Base-by-base conservation (phyloP, 441 rosid species). In the Populus hybrid region DNA sequence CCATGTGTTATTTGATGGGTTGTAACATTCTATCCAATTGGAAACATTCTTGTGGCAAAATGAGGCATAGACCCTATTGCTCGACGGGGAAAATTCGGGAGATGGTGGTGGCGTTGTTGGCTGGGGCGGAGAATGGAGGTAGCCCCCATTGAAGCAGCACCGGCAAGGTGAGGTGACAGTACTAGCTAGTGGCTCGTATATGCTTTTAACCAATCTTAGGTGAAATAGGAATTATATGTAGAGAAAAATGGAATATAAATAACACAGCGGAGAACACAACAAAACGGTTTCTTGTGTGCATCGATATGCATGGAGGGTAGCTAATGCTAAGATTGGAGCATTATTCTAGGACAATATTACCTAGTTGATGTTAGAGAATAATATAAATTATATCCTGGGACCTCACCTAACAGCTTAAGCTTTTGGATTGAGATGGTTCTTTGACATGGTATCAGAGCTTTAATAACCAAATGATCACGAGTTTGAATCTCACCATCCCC, bases 1-100 rank as follows among this genome's bases (percentile, higher is more conserved):
- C 92, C 90, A 88, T 5, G 79, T 68, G 35, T 88, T 84, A 75
- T 26, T 30, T 1, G 78, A 72, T 0, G 88, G 91, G 30, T 84
- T 64, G 70, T 83, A 89, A 59, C 83, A 66, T 9, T 86, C 90
- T 9, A 89, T 82, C 89, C 87, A 83, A 50, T 82, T 88, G 19
- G 87, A 83, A 34, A 76, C 1, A 7, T 73, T 35, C 4, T 73
- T 35, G 23, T 75, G 74, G 75, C 88, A 84, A 71, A 88, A 86
- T 5, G 85, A 83, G 24, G 78, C 85, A 18, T 80, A 77, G 11
- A 89, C 80, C 2, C 71, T 72, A 35, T 79, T 32, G 0, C 32
- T 28, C 9, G 86, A 73, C 0, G 61, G 28, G 18, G 75, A 59
- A 34, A 19, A 46, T 7, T 61, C 66, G 2, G 75, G 70, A 0